Base-by-base conservation (phyloP, 805 yeast genomes). In the Metschnikowia continentalis region DNA sequence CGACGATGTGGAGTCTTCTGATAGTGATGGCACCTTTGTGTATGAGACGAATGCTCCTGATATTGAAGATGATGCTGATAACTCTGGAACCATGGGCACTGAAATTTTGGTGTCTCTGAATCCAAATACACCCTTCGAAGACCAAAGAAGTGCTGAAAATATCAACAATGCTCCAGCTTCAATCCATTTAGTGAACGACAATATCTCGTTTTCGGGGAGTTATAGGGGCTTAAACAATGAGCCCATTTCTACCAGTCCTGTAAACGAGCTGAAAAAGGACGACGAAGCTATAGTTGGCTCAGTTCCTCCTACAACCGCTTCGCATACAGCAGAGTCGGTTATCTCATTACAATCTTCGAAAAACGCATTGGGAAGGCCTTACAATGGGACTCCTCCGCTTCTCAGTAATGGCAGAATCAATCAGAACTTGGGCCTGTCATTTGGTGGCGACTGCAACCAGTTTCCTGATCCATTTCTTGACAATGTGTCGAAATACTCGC, bases 21-120 rank as follows among this genome's bases (percentile, higher is more conserved):
- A 91, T 65, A 83, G 90, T 23, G 96, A 91, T 59, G 99, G 94
- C 66, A 90, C 96, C 1, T 92, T 94, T 75, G 97, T 92, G n/a
- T 92, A 92, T 66, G 97, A 91, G 61, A 81, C 74, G 44, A 58
- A 57, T 41, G 55, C 58, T 30, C 65, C 64, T 52, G 69, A 65
- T 41, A 61, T 50, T 35, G 69, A 46, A 8, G 52, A 47, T 4
- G 45, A 36, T 39, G 47, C 50, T 17, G 54, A 48, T 3, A 47
- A 44, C 35, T 44, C 47, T 13, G 39, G 39, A 35, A 17, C 40
- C 14, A 32, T 23, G 19, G 40, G 33, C 5, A 42, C 48, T 3
- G 52, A 39, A 11, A 50, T 47, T 4, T 47, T 33, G 10, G 37
- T 46, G 13, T 30, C 41, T 11, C 38, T 49, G 42, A 42, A 32